Evolutionary conservation across 768 basidiomycete genomes (phyloP).

Genomic region (Hirschioporus abietinus): DNA sequence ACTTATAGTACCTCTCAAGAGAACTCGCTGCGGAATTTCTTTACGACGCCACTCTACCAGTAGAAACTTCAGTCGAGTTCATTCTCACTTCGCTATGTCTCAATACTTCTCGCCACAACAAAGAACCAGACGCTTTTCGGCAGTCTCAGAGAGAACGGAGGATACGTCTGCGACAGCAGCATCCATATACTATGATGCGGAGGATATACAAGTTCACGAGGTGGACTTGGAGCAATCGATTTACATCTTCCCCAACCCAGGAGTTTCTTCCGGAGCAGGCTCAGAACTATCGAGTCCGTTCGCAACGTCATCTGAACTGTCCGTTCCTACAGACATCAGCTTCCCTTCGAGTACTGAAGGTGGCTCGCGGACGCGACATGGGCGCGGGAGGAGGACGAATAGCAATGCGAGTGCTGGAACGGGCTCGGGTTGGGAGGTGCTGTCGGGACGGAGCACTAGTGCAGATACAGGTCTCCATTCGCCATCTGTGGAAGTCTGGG

Average conservation of each 20-base stretch:
- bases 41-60: background rate
- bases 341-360: background rate
- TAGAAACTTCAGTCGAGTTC: background rate
- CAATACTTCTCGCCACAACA: background rate
- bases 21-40: background rate
- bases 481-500: background rate
- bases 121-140: background rate
- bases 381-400: background rate
- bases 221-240: background rate
- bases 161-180: background rate
- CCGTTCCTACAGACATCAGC: background rate
- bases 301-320: background rate
- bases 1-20: background rate
- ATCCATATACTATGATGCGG: background rate
- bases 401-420: background rate
- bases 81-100: background rate
- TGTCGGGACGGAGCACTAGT: background rate
- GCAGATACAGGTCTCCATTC: background rate
- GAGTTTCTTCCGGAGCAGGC: too few relatives aligned
- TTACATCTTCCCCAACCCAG: background rate
- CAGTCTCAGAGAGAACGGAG: background rate
- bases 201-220: background rate
- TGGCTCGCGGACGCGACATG: background rate
- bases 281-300: background rate
- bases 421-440: background rate